phyloP scores from a whole-genome alignment of 306 rosid genomes.

The Glycyrrhiza uralensis region DNA sequence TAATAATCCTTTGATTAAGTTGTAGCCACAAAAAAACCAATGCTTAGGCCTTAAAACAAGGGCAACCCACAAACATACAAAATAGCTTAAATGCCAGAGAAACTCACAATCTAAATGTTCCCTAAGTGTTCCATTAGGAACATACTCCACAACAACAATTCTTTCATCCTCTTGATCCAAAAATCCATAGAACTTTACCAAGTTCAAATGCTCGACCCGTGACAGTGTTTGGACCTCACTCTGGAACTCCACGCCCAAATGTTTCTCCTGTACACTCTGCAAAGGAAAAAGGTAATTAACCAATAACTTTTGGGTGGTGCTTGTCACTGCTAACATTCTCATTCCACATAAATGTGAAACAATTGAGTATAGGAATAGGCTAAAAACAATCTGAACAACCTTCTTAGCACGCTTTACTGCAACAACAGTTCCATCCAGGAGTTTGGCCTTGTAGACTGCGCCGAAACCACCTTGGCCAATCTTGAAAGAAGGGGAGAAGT shows the following conservation, averaged over 20 bases:
- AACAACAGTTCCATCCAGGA: conserved; percentile 61
- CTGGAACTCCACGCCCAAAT: conserved; percentile 75
- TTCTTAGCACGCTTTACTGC: conserved; percentile 95
- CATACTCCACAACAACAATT: conserved; percentile 79
- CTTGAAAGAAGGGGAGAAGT: conserved; percentile 76
- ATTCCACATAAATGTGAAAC: conserved; percentile 13
- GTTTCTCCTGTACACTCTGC: conserved; percentile 76
- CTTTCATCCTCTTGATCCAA: conserved; percentile 75
- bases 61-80: neutral
- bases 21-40: conserved; percentile 21
- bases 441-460: conserved; percentile 77
- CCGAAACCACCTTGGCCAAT: conserved; percentile 99
- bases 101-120: conserved; percentile 94
- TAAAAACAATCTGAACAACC: conserved; percentile 41
- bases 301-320: conserved; percentile 2
- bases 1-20: conserved; percentile 28
- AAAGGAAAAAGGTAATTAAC: conserved; percentile 19
- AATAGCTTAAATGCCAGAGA: conserved; percentile 1
- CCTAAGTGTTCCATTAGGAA: conserved; percentile 89
- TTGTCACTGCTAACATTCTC: neutral
- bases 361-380: neutral
- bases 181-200: conserved; percentile 79
- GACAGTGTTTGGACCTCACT: conserved; percentile 86
- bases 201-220: conserved; percentile 79
- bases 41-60: neutral